Base-by-base conservation (phyloP, 2,329 filamentous ascomycete species). In the Chaetomium strumarium region DNA sequence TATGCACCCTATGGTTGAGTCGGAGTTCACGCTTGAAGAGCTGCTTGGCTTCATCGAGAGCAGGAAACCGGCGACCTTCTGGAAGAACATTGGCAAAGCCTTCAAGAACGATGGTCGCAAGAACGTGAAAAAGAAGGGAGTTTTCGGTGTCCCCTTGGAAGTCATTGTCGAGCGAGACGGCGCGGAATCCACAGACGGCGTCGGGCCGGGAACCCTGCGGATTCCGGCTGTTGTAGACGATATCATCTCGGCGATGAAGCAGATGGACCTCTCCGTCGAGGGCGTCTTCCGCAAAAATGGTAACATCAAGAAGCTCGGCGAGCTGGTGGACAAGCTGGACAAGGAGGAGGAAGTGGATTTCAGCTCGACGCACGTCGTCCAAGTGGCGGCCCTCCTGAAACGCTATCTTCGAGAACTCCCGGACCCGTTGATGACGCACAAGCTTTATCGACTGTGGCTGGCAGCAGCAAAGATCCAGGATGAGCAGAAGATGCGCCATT, bases 261-360 rank as follows among this genome's bases (percentile, higher is more conserved):
- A 92, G 70, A 97, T 99, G 90, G 93, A 99, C 68, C 90, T 99
- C 74, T 97, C 92, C 1, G 90, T 99, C 1, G 93, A 99, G 70
- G 93, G 93, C 63, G 91, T 99, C 19, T 99, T 99, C 81, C 85
- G 93, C 62, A 99, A 99, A 78, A 99, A 97, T 64, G 93, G 93
- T 62, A 99, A 97, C 69, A 96, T 99, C 73, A 92, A 93, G 69
- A 88, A 91, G 61, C 77, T 96, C 41, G 89, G 88, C 61, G 91
- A 96, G 56, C 76, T 95, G 7, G 85, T 90, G 37, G 89, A 95
- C 51, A 77, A 85, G 62, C 90, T 99, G 58, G 93, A 99, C 68
- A 82, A 82, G 41, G 86, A 90, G 49, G 92, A 90, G 39, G 82
- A 85, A 51, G 85, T 96, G 51, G 90, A 95, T 66, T 80, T 97